These are phyloP conservation scores for Triticum aestivum DNA, from an alignment of 176 grass and related monocot genomes.

Conservation along the genomic window DNA sequence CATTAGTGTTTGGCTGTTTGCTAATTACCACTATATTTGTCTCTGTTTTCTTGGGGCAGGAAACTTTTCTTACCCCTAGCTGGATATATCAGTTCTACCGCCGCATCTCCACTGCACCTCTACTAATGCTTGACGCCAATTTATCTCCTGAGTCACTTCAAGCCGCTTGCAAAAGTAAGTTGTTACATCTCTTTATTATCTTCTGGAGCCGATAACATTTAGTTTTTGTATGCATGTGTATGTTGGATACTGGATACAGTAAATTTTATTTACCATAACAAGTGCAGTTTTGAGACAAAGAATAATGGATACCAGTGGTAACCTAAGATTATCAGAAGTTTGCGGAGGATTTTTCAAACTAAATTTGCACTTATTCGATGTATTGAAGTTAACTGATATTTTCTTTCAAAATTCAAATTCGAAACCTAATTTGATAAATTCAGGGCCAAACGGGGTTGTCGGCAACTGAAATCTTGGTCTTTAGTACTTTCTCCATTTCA, in stretches of 20 bases:
- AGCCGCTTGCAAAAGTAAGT: constrained; percentile 76
- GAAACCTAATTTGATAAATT: neutral
- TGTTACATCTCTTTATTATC: constrained; percentile 20
- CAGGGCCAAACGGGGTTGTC: neutral
- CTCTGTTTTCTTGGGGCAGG: constrained; percentile 47
- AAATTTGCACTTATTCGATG: neutral
- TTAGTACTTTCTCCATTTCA: neutral
- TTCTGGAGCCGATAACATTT: neutral
- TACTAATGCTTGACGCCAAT: constrained; percentile 96
- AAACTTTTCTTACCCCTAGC: constrained; percentile 69
- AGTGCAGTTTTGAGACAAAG: neutral
- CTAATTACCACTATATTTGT: constrained; percentile 10
- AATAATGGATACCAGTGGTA: neutral
- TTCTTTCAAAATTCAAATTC: neutral
- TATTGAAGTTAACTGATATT: neutral
- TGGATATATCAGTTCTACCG: constrained; percentile 64
- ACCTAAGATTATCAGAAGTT: neutral
- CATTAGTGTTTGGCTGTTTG: constrained; percentile 4
- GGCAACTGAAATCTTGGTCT: neutral
- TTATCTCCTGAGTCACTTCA: constrained; percentile 65
- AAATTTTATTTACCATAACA: neutral
- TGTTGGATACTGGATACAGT: neutral
- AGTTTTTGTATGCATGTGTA: neutral
- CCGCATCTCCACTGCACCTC: constrained; percentile 58
- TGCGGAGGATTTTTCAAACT: neutral